Conservation (phyloP, 2,329 filamentous ascomycete species). For the Sporothrix mexicana region DNA sequence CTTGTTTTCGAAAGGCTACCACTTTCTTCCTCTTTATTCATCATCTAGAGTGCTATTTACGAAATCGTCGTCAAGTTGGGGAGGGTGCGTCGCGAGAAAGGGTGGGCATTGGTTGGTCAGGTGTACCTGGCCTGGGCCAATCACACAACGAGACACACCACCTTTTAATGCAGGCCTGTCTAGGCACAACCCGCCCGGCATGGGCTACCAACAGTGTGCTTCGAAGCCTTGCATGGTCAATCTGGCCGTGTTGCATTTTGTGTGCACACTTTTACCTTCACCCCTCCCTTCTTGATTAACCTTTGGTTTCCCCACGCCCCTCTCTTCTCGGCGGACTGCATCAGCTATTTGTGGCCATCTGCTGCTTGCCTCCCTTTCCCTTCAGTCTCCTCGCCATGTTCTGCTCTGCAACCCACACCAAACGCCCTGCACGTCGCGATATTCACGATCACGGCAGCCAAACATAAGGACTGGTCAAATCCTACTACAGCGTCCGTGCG, state of each 20-base stretch:
- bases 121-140: slow-evolving; percentile 30
- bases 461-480: slow-evolving; percentile 9
- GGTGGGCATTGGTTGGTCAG: slow-evolving; percentile 37
- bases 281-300: neutral
- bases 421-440: neutral
- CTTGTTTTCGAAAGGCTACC: neutral
- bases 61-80: slow-evolving; percentile 6
- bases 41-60: neutral
- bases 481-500: neutral
- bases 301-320: slow-evolving; percentile 13
- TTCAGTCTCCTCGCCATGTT: neutral
- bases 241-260: neutral
- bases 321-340: slow-evolving; percentile 6
- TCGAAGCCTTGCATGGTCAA: slow-evolving; percentile 32
- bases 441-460: slow-evolving; percentile 25
- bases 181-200: slow-evolving; percentile 28
- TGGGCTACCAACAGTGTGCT: slow-evolving; percentile 29
- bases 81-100: slow-evolving; percentile 16
- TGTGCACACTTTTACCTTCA: neutral
- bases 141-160: slow-evolving; percentile 29
- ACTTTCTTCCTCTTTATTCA: neutral
- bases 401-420: neutral
- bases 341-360: neutral
- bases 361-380: neutral
- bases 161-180: slow-evolving; percentile 26